Evolutionary conservation across 192 early-diverging fungal genomes (phyloP).

Genomic region (Coemansia sp.): DNA sequence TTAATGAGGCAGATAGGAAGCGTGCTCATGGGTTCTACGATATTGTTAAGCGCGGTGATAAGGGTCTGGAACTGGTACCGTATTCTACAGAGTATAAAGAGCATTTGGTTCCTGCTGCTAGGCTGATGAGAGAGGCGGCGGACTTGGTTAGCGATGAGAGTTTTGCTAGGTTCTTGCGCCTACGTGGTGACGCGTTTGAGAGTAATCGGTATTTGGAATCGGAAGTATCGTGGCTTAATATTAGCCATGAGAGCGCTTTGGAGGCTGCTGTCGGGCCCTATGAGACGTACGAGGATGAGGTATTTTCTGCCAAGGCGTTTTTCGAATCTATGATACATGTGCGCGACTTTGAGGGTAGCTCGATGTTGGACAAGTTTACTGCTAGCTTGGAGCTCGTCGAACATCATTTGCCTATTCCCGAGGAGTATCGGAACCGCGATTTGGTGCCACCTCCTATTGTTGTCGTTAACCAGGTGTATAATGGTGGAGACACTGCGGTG

Average conservation of each 20-base stretch:
- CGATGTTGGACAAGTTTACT: slow-evolving; percentile 66
- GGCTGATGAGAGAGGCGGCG: slow-evolving; percentile 61
- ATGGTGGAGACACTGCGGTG: slow-evolving; percentile 71
- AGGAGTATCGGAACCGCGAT: slow-evolving; percentile 63
- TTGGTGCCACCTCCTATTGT: slow-evolving; percentile 70
- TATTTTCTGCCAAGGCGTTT: slow-evolving; percentile 66
- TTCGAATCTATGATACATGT: slow-evolving; percentile 73
- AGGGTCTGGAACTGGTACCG: slow-evolving; percentile 49
- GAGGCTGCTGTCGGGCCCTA: slow-evolving; percentile 75
- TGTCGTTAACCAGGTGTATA: slow-evolving; percentile 75
- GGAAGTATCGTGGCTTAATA: slow-evolving; percentile 70
- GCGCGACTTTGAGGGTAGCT: slow-evolving; percentile 63
- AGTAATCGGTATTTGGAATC: slow-evolving; percentile 68
- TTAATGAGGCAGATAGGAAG: slow-evolving; percentile 47
- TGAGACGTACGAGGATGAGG: slow-evolving; percentile 73
- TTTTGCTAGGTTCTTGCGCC: slow-evolving; percentile 61
- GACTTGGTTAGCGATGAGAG: slow-evolving; percentile 59
- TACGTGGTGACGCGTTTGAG: slow-evolving; percentile 60
- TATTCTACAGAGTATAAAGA: slow-evolving; percentile 65
- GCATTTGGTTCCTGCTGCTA: slow-evolving; percentile 58
- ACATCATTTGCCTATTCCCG: slow-evolving; percentile 66
- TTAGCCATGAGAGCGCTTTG: slow-evolving; percentile 63
- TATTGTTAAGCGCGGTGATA: slow-evolving; percentile 47
- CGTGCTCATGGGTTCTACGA: slow-evolving; percentile 72
- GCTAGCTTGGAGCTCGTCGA: slow-evolving; percentile 67